phyloP scores from a whole-genome alignment of 2,329 filamentous ascomycete genomes.

The Tolypocladium endophyticum region DNA sequence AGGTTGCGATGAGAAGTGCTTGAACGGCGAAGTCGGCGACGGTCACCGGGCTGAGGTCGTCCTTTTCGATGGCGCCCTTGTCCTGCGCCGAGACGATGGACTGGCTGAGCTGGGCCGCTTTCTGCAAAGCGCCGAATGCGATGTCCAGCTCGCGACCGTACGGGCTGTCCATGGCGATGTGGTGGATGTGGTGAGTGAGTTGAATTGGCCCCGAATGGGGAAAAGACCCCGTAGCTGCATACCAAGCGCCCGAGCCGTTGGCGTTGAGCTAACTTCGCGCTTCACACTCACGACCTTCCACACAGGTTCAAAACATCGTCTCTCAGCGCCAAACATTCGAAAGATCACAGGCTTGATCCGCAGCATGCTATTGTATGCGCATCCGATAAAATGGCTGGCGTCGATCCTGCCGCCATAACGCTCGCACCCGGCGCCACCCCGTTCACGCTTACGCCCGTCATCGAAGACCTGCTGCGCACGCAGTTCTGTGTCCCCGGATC shows the following conservation, averaged over 20 bases:
- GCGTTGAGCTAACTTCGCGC: not conserved
- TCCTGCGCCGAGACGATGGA: constrained; percentile 34
- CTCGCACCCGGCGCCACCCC: constrained; percentile 10
- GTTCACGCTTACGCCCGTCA: constrained; percentile 26
- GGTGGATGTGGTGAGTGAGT: not conserved
- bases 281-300: not conserved
- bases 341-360: no score
- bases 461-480: constrained; percentile 37
- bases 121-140: constrained; percentile 30
- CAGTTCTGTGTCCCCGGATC: constrained; percentile 35
- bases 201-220: constrained; percentile 10
- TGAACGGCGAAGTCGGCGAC: constrained; percentile 51
- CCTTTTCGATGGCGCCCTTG: constrained; percentile 41
- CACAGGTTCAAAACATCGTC: not conserved
- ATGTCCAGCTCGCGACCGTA: constrained; percentile 31
- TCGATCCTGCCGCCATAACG: constrained; percentile 17
- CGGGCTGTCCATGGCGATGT: constrained; percentile 27
- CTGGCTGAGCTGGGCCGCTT: constrained; percentile 38
- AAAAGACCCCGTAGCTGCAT: constrained; percentile 17
- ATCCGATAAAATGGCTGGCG: constrained; percentile 10
- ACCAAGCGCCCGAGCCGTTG: not conserved
- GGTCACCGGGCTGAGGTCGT: constrained; percentile 46
- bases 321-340: no score
- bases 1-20: constrained; percentile 39
- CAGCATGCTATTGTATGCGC: not conserved